These are phyloP conservation scores for Coemansia sp. DNA, from an alignment of 192 early-diverging fungal genomes.

Conservation along the genomic window DNA sequence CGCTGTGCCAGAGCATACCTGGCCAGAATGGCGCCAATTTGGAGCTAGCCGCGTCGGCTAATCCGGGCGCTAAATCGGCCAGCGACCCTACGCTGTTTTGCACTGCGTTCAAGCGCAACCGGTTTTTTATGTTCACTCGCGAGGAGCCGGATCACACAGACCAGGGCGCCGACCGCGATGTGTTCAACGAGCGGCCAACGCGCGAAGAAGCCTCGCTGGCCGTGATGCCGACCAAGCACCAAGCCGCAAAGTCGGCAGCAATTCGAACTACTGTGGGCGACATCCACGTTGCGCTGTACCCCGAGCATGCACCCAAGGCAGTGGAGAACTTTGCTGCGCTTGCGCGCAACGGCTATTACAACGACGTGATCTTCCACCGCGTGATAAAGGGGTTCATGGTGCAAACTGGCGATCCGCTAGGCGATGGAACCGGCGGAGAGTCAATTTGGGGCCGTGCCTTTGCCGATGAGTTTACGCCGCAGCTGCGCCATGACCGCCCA, in stretches of 20 bases:
- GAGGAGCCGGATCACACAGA: conserved; percentile 68
- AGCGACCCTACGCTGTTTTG: conserved; percentile 90
- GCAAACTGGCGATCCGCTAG: conserved; percentile 86
- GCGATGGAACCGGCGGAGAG: conserved; percentile 94
- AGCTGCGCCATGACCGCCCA: conserved; percentile 79
- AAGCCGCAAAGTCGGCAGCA: conserved; percentile 65
- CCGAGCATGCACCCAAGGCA: conserved; percentile 76
- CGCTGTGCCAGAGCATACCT: conserved; percentile 75
- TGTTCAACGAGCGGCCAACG: conserved; percentile 97
- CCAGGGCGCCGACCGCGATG: conserved; percentile 73
- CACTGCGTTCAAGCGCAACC: conserved; percentile 85
- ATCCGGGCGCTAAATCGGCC: conserved; percentile 50
- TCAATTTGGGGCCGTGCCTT: conserved; percentile 88
- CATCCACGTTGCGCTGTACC: conserved; percentile 82
- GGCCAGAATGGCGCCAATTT: neutral
- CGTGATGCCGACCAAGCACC: conserved; percentile 56
- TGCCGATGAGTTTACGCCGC: conserved; percentile 86
- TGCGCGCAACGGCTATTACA: conserved; percentile 82
- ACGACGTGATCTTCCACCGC: conserved; percentile 93
- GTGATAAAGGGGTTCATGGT: conserved; percentile 97
- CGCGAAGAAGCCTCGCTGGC: conserved; percentile 94
- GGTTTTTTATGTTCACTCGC: conserved; percentile 90
- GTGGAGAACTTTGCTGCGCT: conserved; percentile 93
- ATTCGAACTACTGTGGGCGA: conserved; percentile 90
- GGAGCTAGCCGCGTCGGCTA: conserved; percentile 81